A percentile compares a stretch with the other conserved stretches of the same genome.
Evolutionary conservation across 768 basidiomycete genomes (phyloP).

Genomic region (Suillus sp.): DNA sequence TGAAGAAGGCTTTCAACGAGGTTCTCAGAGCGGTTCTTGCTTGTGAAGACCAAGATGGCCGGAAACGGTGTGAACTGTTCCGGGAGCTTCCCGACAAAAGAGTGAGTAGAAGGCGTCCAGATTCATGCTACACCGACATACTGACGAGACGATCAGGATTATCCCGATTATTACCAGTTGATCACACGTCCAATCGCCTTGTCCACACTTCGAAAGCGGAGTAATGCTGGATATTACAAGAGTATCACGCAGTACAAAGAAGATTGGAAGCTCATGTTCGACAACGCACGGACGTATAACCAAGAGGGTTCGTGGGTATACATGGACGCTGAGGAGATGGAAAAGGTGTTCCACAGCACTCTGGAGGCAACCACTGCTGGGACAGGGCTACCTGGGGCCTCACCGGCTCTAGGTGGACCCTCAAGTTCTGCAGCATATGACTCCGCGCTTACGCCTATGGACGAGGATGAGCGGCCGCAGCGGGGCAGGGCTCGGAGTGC

Average conservation of each 20-base stretch:
- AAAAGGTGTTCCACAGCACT: slow-evolving; percentile 78
- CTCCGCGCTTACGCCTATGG: slow-evolving; percentile 77
- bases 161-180: slow-evolving; percentile 91
- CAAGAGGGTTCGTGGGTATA: slow-evolving; percentile 96
- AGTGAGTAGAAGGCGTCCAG: slow-evolving; percentile 39
- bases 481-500: slow-evolving; percentile 58
- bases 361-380: slow-evolving; percentile 67
- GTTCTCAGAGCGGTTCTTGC: slow-evolving; percentile 72
- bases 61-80: slow-evolving; percentile 87
- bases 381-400: slow-evolving; percentile 76
- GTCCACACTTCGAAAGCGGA: slow-evolving; percentile 80
- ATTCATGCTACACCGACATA: slow-evolving; percentile 13
- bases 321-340: slow-evolving; percentile 92
- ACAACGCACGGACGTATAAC: slow-evolving; percentile 92
- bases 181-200: slow-evolving; percentile 89
- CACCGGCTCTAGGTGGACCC: slow-evolving; percentile 35
- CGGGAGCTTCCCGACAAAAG: slow-evolving; percentile 80
- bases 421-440: slow-evolving; percentile 49
- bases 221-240: slow-evolving; percentile 69
- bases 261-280: slow-evolving; percentile 91
- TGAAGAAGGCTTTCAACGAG: slow-evolving; percentile 84
- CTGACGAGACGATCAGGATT: slow-evolving; percentile 54
- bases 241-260: slow-evolving; percentile 67
- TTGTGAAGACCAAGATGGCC: slow-evolving; percentile 71
- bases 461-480: slow-evolving; percentile 71